Evolutionary conservation across 2,329 filamentous ascomycete genomes (phyloP), one percentile per base, ranked within the genome.

Genomic region (Paradendryphiella salina): DNA sequence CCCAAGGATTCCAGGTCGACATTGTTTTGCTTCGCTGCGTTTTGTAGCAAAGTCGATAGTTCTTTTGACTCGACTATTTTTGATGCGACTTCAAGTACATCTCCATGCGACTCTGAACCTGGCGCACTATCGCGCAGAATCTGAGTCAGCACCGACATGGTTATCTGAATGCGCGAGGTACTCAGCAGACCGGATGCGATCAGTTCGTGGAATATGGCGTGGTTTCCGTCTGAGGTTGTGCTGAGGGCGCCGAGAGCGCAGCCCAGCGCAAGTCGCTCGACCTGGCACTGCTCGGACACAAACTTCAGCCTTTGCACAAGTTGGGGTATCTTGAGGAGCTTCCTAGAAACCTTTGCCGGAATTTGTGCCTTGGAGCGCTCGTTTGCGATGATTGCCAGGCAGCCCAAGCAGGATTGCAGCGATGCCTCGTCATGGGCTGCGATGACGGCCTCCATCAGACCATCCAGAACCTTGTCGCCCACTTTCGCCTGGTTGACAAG

Each of bases 371-470:
- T 82, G 3, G 85, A 85, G 67, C 89, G 85, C 71, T 91, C 87
- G 67, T 96, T 89, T 1, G 90, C 88, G 34, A 97, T 77, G 15
- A 96, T 85, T 3, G 89, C 85, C 45, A 97, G 75, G 66, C 89
- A 95, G 10, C 90, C 85, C 1, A 96, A 79, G 9, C 86, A 91
- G 13, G 89, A 84, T 14, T 84, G 80, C 1, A 87, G 73, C 0
- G 89, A 95, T 53, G 91, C 86, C 35, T 79, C 75, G 1, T 85
- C 87, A 85, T 90, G 95, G 7, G 88, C 89, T 21, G 81, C 76
- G 7, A 88, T 86, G 28, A 96, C 83, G 56, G 92, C 90, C 64
- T 96, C 89, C 90, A 97, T 96, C 65, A 99, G 81, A 1, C 87
- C 86, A 46, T 89, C 85, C n/a, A 97, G 79, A 2, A 92, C 83